Conservation (phyloP, 257 asterid genomes). For the Cinchona pubescens region DNA sequence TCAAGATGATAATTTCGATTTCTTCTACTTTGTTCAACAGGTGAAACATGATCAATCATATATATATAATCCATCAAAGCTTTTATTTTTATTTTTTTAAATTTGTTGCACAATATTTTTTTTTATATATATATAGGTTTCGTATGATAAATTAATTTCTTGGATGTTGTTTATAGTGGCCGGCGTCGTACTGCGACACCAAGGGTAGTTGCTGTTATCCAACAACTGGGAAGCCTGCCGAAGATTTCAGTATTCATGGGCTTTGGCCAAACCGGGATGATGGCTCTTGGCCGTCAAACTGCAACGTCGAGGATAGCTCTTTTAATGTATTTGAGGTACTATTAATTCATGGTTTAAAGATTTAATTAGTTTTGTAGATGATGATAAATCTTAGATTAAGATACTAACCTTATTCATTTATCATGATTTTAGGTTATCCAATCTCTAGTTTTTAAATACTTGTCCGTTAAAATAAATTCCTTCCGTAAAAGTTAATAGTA, state of each 20-base stretch:
- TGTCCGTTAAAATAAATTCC: no score
- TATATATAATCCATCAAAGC: not conserved
- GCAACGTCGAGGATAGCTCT: constrained; percentile 37
- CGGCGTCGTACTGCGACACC: constrained; percentile 66
- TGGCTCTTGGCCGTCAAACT: constrained; percentile 66
- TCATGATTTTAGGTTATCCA: no score
- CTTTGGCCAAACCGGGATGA: constrained; percentile 70
- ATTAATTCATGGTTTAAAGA: not conserved
- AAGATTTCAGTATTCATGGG: constrained; percentile 80
- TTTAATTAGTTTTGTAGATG: not conserved
- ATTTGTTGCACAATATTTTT: not conserved
- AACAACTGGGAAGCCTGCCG: constrained; percentile 56
- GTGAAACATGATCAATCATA: constrained; percentile 6
- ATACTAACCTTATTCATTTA: no score
- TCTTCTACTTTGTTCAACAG: constrained; percentile 47
- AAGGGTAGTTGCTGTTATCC: constrained; percentile 70
- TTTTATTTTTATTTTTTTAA: not conserved
- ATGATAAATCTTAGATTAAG: no score
- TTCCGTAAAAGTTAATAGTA: no score
- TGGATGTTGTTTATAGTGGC: constrained; percentile 66
- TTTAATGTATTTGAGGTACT: constrained; percentile 59
- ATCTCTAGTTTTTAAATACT: no score
- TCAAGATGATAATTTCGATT: constrained; percentile 31
- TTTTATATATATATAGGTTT: no score
- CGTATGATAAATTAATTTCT: not conserved